Evolutionary conservation across 805 yeast genomes (phyloP).

Genomic region (Trichomonascus vanleenenianus): DNA sequence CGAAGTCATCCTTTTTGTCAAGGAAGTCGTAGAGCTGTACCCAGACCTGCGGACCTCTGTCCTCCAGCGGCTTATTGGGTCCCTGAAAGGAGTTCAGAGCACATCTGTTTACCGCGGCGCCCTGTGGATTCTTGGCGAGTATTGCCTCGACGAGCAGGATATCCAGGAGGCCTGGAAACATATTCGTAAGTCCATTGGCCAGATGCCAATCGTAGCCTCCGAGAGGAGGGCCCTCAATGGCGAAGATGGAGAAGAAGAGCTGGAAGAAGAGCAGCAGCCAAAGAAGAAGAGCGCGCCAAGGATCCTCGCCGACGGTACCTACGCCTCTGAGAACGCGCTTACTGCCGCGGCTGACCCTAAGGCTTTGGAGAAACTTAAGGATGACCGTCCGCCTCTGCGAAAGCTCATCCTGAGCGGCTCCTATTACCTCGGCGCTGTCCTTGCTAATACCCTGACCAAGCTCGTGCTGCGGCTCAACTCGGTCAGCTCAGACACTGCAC

Average conservation of each 20-base stretch:
- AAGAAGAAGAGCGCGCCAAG: constrained; percentile 50
- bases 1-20: constrained; percentile 85
- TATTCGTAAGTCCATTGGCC: constrained; percentile 77
- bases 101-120: constrained; percentile 92
- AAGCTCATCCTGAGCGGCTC: constrained; percentile 78
- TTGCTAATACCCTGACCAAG: constrained; percentile 83
- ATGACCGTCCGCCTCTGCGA: constrained; percentile 60
- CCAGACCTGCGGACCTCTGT: constrained; percentile 68
- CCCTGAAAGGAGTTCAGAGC: constrained; percentile 63
- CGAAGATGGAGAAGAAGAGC: constrained; percentile 26
- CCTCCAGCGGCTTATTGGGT: constrained; percentile 49
- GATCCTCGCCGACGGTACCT: constrained; percentile 97
- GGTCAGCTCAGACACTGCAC: constrained; percentile 40
- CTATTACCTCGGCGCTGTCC: constrained; percentile 80
- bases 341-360: constrained; percentile 30
- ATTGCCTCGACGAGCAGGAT: constrained; percentile 59
- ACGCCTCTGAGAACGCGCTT: constrained; percentile 87
- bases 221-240: constrained; percentile 35
- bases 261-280: constrained; percentile 26
- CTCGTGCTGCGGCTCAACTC: constrained; percentile 69
- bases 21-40: constrained; percentile 89
- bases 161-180: constrained; percentile 83
- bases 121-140: constrained; percentile 95
- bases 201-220: constrained; percentile 77
- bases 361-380: constrained; percentile 33